Percentiles rank a stretch among this genome's conserved stretches.
Evolutionary conservation across 257 asterid genomes (phyloP).

Genomic region (Echium plantagineum): DNA sequence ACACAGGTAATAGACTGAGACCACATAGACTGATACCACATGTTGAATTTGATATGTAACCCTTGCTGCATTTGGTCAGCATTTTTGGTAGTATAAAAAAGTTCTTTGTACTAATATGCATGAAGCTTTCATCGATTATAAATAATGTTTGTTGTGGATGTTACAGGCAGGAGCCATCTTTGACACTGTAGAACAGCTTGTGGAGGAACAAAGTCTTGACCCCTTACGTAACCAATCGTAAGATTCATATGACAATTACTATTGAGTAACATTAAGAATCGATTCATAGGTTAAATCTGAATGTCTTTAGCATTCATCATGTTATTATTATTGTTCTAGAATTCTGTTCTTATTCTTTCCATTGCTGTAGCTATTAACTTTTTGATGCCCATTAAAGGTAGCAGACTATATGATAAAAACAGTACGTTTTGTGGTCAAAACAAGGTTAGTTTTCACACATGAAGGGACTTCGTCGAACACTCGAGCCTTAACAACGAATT

Average conservation of each 20-base stretch:
- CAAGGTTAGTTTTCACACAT: neutral
- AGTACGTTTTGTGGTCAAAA: too few relatives aligned
- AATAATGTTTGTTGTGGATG: neutral
- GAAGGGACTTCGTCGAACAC: neutral
- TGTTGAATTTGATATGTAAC: too few relatives aligned
- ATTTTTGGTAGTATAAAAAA: neutral
- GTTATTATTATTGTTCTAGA: too few relatives aligned
- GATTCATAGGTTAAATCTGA: too few relatives aligned
- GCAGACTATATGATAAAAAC: neutral
- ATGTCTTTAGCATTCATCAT: too few relatives aligned
- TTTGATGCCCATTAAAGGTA: too few relatives aligned
- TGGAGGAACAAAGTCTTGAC: constrained; percentile 63
- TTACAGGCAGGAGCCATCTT: constrained; percentile 50
- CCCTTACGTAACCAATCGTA: constrained; percentile 45
- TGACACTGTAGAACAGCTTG: constrained; percentile 63
- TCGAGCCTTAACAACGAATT: neutral
- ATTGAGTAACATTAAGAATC: neutral
- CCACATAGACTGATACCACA: neutral
- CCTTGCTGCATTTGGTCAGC: neutral
- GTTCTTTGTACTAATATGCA: neutral
- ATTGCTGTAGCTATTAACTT: too few relatives aligned
- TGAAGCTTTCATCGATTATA: neutral
- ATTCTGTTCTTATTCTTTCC: too few relatives aligned
- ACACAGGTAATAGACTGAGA: constrained; percentile 35
- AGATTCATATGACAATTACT: constrained; percentile 5